Conservation (phyloP, 768 basidiomycete species). For the Macrolepiota albuminosa region DNA sequence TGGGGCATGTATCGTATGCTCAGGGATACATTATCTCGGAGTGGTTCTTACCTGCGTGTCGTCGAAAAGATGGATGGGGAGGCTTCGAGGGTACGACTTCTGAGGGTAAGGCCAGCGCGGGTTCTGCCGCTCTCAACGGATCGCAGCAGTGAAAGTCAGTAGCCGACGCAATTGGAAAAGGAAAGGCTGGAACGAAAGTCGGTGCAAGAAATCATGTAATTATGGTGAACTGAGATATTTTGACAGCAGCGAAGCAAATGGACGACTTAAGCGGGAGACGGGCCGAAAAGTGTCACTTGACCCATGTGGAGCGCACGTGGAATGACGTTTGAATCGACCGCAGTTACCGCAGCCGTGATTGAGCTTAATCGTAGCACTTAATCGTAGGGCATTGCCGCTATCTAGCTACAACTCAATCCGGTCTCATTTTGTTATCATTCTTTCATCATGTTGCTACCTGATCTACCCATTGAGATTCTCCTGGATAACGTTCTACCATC, state of each 20-base stretch:
- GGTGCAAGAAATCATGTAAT: neutral
- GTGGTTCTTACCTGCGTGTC: too few relatives aligned
- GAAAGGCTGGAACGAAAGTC: neutral
- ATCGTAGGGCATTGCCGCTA: neutral
- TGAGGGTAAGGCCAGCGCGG: neutral
- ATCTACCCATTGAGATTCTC: slow-evolving; percentile 73
- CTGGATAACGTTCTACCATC: slow-evolving; percentile 66
- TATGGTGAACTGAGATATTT: neutral
- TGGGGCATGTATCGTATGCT: neutral
- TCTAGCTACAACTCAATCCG: neutral
- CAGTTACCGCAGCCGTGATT: neutral
- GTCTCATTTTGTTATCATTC: neutral
- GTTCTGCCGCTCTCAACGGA: neutral
- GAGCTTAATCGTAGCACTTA: neutral
- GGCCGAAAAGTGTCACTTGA: neutral
- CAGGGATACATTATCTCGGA: neutral
- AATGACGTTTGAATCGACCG: neutral
- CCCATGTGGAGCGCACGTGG: neutral
- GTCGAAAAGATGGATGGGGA: neutral
- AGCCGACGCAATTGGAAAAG: neutral
- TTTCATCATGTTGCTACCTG: slow-evolving; percentile 25
- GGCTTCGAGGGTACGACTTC: neutral
- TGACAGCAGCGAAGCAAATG: neutral
- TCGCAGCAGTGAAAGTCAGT: neutral
- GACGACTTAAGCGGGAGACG: neutral